A percentile compares a stretch with the other conserved stretches of the same genome.
phyloP scores from a whole-genome alignment of 305 asterid species.

The Fraxinus xanthoxyloides region DNA sequence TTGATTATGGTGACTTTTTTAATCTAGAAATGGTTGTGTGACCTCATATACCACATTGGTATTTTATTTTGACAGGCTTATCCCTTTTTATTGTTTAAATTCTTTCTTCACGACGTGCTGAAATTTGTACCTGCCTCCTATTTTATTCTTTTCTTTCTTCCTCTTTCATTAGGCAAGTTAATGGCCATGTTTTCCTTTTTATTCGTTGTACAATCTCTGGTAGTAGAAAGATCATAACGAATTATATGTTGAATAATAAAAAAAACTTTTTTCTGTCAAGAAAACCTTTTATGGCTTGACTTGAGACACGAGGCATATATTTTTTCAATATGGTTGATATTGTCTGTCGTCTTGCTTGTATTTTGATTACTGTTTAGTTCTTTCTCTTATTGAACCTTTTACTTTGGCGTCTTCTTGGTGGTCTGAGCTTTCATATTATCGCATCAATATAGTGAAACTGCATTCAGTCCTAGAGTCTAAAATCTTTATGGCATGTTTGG shows the following conservation, averaged over 20 bases:
- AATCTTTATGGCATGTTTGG: neutral
- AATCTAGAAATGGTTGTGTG: neutral
- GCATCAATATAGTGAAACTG: neutral
- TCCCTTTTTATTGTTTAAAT: slow-evolving; percentile 6
- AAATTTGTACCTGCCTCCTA: neutral
- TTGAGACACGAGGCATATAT: neutral
- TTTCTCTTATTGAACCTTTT: neutral
- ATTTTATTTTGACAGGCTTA: neutral
- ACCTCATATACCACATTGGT: neutral
- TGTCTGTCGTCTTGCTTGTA: neutral
- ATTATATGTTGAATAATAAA: neutral
- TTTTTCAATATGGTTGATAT: neutral
- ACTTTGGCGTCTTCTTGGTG: neutral
- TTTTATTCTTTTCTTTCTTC: neutral
- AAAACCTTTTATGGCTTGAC: neutral
- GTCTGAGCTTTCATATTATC: neutral
- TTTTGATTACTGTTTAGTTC: neutral
- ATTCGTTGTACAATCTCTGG: neutral
- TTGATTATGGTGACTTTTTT: neutral
- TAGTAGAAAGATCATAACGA: neutral
- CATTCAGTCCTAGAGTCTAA: neutral
- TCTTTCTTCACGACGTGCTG: neutral
- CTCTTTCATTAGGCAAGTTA: neutral
- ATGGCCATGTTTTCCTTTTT: neutral
- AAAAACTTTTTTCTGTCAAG: neutral